Evolutionary conservation across 352 stramenopile genomes (phyloP), one percentile per base, ranked within the genome.

Genomic region (Phytopythium sindhum): DNA sequence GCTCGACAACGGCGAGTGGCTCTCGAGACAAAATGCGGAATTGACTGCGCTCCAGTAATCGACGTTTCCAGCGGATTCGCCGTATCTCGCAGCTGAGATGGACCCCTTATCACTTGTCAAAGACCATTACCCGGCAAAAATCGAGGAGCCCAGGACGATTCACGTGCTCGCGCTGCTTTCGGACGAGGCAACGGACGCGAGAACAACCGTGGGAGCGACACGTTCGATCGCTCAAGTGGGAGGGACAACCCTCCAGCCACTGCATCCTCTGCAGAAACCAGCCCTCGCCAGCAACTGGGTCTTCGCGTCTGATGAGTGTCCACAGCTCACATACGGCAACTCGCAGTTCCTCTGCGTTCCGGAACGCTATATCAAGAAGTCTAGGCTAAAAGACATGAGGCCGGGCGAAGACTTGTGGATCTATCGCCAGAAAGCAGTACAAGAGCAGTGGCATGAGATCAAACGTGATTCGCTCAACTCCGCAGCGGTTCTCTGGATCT

Each of bases 401-500:
- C 45, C 45, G n/a, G 23, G n/a, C 45, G 10, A 31, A 1, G 45
- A 53, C 17, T 17, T 53, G 45, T 53, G 45, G 45, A 17, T 53
- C 45, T 53, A 53, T 14, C 45, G 45, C 45, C 45, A 23, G 11
- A n/a, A 31, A 19, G 45, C 45, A 31, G 21, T 53, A 9, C 10
- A 53, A 21, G 45, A 53, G 45, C 45, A 33, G 24, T 53, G 45
- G 45, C 6, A 53, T 14, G 45, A 53, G 45, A 53, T 53, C 45
- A 33, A 19, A n/a, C 45, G 45, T 26, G 45, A 53, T 14, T 33
- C 45, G 5, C 6, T 53, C n/a, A 2, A 53, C 9, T 53, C 15
- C 11, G 4, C 45, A 14, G 45, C 45, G 1, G 45, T 53, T 17
- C 45, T 53, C 1, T 29, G n/a, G 45, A 53, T 53, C 45, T 31